Evolutionary conservation across 2,329 filamentous ascomycete genomes (phyloP).

Genomic region (Fusarium sp.): DNA sequence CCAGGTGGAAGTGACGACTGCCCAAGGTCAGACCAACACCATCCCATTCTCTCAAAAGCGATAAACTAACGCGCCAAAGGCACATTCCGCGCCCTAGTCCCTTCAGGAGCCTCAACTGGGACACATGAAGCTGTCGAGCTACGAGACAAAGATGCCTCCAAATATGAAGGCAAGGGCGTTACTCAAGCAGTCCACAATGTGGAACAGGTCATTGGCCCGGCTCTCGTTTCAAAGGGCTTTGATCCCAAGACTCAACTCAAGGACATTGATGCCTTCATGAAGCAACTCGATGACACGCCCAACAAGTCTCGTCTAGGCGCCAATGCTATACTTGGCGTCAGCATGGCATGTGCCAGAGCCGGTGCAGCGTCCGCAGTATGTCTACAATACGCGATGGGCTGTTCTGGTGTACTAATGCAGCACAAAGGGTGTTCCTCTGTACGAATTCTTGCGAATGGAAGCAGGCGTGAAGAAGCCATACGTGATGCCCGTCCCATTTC

Average conservation of each 20-base stretch:
- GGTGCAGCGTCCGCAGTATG: background rate
- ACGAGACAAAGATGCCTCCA: background rate
- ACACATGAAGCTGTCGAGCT: background rate
- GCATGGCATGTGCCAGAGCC: conserved; percentile 2
- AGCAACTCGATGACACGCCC: background rate
- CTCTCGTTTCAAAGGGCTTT: background rate
- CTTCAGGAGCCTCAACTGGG: background rate
- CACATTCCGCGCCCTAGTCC: background rate
- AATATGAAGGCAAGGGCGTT: background rate
- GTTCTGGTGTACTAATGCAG: background rate
- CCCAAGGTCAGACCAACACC: background rate
- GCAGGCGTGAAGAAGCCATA: background rate
- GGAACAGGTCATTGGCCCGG: background rate
- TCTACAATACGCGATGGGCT: background rate
- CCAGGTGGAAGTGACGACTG: background rate
- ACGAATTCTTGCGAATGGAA: background rate
- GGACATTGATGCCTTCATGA: background rate
- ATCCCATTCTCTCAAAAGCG: background rate
- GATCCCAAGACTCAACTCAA: background rate
- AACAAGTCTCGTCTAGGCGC: background rate
- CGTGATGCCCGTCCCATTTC: background rate
- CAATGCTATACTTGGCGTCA: background rate
- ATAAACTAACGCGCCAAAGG: background rate
- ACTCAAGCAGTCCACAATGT: background rate
- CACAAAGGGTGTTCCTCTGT: background rate